A percentile compares a stretch with the other conserved stretches of the same genome.
These are phyloP conservation scores for Epichloe festucae DNA, from an alignment of 2,329 filamentous ascomycete genomes.

Conservation along the genomic window DNA sequence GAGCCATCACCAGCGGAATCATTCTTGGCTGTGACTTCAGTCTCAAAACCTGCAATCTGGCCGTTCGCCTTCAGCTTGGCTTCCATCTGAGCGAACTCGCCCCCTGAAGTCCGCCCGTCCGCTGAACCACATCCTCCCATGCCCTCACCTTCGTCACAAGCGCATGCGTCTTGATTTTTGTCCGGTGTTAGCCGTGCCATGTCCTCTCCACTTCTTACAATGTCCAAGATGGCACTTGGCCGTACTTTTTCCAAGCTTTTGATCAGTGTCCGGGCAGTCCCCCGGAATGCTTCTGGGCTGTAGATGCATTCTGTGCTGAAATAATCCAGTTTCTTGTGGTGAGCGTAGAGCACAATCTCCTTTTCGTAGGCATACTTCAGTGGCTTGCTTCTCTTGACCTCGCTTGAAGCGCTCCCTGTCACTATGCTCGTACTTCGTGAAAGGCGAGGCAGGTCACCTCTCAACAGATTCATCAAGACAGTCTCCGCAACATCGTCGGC, in stretches of 20 bases:
- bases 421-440: constrained; percentile 85
- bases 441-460: constrained; percentile 78
- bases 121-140: constrained; percentile 57
- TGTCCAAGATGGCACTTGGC: constrained; percentile 87
- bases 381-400: constrained; percentile 91
- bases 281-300: constrained; percentile 85
- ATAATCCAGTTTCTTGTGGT: constrained; percentile 94
- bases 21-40: constrained; percentile 18
- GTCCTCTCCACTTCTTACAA: constrained; percentile 88
- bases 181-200: constrained; percentile 63
- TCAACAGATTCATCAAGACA: constrained; percentile 89
- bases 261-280: constrained; percentile 86
- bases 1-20: constrained; percentile 12
- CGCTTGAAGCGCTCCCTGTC: constrained; percentile 62
- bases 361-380: constrained; percentile 98
- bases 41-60: constrained; percentile 15
- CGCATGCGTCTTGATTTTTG: constrained; percentile 22
- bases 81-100: constrained; percentile 76
- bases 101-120: constrained; percentile 52
- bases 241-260: constrained; percentile 90
- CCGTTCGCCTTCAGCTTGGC: constrained; percentile 22
- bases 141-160: constrained; percentile 24
- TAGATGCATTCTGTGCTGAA: constrained; percentile 99
- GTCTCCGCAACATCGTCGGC: constrained; percentile 96
- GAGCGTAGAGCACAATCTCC: constrained; percentile 94